These are phyloP conservation scores for Fusarium sp. DNA, from an alignment of 2,329 filamentous ascomycete species.

Conservation along the genomic window DNA sequence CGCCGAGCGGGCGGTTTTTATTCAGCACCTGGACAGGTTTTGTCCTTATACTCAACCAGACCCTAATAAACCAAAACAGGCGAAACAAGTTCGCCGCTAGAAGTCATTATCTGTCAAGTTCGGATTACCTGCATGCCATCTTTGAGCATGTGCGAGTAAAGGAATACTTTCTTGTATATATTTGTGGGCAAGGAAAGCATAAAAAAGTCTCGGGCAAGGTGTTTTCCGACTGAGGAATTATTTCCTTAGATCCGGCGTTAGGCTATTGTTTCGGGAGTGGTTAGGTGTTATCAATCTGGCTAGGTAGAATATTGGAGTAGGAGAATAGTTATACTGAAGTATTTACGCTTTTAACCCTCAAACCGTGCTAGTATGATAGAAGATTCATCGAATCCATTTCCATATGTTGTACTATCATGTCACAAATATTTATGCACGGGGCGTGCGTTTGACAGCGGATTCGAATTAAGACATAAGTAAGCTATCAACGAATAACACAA, in stretches of 20 bases:
- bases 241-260: neutral
- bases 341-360: neutral
- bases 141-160: neutral
- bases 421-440: neutral
- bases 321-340: neutral
- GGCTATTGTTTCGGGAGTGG: neutral
- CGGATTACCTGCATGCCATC: neutral
- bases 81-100: neutral
- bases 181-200: neutral
- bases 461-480: neutral
- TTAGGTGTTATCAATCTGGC: neutral
- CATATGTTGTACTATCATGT: neutral
- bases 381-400: neutral
- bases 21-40: constrained; percentile 7
- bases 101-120: neutral
- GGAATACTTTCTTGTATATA: neutral
- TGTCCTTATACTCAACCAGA: neutral
- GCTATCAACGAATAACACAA: neutral
- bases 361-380: neutral
- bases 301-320: neutral
- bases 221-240: neutral
- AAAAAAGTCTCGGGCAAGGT: neutral
- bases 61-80: neutral
- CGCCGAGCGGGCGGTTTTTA: neutral
- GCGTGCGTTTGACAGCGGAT: neutral